Evolutionary conservation across 2,329 filamentous ascomycete genomes (phyloP).

Genomic region (Dothideomycetes sp.): DNA sequence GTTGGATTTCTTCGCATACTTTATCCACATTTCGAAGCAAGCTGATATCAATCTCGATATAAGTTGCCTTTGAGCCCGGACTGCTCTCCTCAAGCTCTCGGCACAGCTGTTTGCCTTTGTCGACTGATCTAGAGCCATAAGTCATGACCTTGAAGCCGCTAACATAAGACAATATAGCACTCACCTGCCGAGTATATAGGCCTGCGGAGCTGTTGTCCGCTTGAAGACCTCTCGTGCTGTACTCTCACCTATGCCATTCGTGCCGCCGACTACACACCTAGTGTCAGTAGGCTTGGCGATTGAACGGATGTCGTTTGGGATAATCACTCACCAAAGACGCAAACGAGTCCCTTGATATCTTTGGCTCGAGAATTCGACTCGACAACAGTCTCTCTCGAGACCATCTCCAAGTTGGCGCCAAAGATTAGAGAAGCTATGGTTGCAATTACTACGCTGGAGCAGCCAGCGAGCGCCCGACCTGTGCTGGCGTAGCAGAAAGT

Average conservation of each 20-base stretch:
- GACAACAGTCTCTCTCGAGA: conserved; percentile 17
- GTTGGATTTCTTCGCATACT: conserved; percentile 35
- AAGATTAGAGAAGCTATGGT: conserved; percentile 11
- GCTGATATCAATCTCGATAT: conserved; percentile 32
- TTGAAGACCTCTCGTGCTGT: conserved; percentile 32
- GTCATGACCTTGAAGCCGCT: background rate
- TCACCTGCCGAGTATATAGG: conserved; percentile 32
- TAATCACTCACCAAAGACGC: conserved; percentile 21
- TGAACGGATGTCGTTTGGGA: no score
- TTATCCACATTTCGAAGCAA: conserved; percentile 30
- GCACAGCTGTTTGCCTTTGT: conserved; percentile 25
- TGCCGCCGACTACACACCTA: conserved; percentile 25
- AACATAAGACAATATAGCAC: conserved; percentile 1
- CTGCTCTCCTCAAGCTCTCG: conserved; percentile 28
- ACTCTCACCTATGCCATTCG: conserved; percentile 31
- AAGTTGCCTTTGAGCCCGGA: conserved; percentile 23
- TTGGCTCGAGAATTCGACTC: conserved; percentile 20
- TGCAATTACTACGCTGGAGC: background rate
- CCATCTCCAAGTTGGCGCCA: conserved; percentile 10
- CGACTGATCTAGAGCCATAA: conserved; percentile 20
- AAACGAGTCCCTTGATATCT: conserved; percentile 19
- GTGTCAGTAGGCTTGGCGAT: no score
- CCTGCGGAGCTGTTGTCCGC: conserved; percentile 24
- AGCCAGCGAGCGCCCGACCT: background rate
- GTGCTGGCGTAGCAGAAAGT: background rate